Percentiles rank a stretch among this genome's conserved stretches.
phyloP scores from a whole-genome alignment of 148 eudicot species.

The Selenicereus undatus region DNA sequence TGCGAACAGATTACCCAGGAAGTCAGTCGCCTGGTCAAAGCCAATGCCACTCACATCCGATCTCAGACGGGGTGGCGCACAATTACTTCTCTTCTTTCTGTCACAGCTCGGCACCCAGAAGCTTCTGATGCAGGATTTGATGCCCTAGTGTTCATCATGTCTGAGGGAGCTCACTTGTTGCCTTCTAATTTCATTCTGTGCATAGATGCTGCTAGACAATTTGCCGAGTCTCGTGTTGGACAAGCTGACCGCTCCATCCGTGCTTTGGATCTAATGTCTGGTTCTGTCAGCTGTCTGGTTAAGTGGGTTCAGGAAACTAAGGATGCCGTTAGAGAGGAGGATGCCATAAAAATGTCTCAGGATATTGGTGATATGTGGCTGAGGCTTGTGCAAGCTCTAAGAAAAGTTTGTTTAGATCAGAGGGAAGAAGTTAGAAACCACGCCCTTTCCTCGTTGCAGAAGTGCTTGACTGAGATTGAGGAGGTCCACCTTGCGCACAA shows the following conservation, averaged over 20 bases:
- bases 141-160: conserved; percentile 59
- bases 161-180: conserved; percentile 60
- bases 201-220: conserved; percentile 61
- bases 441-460: conserved; percentile 53
- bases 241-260: conserved; percentile 55
- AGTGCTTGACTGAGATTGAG: conserved; percentile 49
- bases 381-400: conserved; percentile 68
- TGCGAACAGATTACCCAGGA: conserved; percentile 92
- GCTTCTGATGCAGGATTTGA: conserved; percentile 83
- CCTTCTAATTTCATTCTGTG: conserved; percentile 69
- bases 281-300: conserved; percentile 54
- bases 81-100: conserved; percentile 61
- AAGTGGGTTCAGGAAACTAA: conserved; percentile 50
- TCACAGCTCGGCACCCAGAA: conserved; percentile 76
- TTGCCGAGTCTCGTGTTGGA: conserved; percentile 77
- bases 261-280: conserved; percentile 68
- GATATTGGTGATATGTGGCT: conserved; percentile 87
- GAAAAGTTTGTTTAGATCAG: conserved; percentile 79
- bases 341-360: conserved; percentile 52
- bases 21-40: conserved; percentile 76
- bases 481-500: conserved; percentile 44
- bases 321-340: conserved; percentile 48
- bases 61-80: conserved; percentile 91
- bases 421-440: conserved; percentile 82
- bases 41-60: conserved; percentile 75